Evolutionary conservation across 148 eudicot genomes (phyloP).

Genomic region (Cornus controversa): DNA sequence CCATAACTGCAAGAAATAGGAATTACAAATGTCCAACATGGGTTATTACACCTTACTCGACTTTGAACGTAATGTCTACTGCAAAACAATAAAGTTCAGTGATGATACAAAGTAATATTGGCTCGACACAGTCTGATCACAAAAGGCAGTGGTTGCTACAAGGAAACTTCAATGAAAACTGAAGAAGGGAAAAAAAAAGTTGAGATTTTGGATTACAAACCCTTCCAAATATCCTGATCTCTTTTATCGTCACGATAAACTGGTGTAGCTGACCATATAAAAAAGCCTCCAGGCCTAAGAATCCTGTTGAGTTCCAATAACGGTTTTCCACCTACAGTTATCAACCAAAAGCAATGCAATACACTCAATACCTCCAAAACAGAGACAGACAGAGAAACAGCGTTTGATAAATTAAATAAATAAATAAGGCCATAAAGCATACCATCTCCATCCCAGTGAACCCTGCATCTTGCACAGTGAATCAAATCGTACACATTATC

Average conservation of each 20-base stretch:
- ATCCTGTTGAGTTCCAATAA: slow-evolving; percentile 87
- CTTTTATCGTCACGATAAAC: slow-evolving; percentile 71
- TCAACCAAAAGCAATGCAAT: not conserved
- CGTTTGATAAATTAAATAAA: not conserved
- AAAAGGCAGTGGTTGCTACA: not conserved
- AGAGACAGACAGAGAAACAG: not conserved
- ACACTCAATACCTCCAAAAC: not conserved
- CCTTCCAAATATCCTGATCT: slow-evolving; percentile 67
- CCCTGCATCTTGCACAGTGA: slow-evolving; percentile 99
- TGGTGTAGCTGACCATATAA: slow-evolving; percentile 96
- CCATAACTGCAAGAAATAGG: slow-evolving; percentile 18
- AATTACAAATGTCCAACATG: not conserved
- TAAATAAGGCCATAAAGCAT: slow-evolving; percentile 10
- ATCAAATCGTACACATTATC: slow-evolving; percentile 83
- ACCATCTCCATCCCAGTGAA: slow-evolving; percentile 98
- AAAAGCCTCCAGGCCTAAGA: slow-evolving; percentile 91
- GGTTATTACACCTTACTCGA: not conserved
- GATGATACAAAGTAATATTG: not conserved
- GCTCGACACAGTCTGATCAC: not conserved
- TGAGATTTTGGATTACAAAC: slow-evolving; percentile 28
- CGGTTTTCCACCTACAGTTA: slow-evolving; percentile 78
- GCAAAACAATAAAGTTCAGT: not conserved
- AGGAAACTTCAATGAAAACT: not conserved
- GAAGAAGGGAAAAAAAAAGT: no score
- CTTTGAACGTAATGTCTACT: not conserved